Percentiles rank a stretch among this genome's conserved stretches.
These are phyloP conservation scores for Termitomyces bulborhizus DNA, from an alignment of 768 basidiomycete genomes.

Conservation along the genomic window DNA sequence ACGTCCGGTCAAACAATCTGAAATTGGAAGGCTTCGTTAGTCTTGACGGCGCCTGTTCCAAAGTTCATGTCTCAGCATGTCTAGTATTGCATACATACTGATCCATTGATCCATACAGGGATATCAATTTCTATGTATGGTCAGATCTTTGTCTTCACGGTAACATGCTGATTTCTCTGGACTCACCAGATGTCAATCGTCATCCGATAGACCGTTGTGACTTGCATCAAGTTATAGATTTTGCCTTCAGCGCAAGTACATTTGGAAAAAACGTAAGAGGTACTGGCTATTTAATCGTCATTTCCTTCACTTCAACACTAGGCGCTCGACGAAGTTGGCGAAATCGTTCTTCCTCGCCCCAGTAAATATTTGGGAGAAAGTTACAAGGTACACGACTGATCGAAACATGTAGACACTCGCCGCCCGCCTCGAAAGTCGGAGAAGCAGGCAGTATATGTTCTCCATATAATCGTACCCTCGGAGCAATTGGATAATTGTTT, in stretches of 20 bases:
- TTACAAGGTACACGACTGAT: constrained; percentile 6
- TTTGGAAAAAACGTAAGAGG: constrained; percentile 63
- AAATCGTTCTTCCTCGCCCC: constrained; percentile 36
- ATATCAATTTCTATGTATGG: constrained; percentile 84
- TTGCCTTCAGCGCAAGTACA: constrained; percentile 56
- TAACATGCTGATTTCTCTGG: not conserved
- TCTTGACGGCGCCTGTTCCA: constrained; percentile 66
- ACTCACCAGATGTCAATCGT: constrained; percentile 63
- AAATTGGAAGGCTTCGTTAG: constrained; percentile 81
- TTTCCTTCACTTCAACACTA: constrained; percentile 18
- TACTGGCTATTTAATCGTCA: not conserved
- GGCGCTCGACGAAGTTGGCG: constrained; percentile 66
- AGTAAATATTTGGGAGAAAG: constrained; percentile 24
- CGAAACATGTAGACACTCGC: constrained; percentile 38
- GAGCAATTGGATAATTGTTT: constrained; percentile 69
- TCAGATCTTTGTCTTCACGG: constrained; percentile 7
- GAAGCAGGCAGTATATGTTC: constrained; percentile 76
- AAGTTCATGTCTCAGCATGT: constrained; percentile 34
- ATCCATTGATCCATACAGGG: constrained; percentile 35
- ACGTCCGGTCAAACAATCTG: constrained; percentile 40
- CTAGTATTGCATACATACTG: not conserved
- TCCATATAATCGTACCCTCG: constrained; percentile 66
- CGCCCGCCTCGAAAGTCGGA: constrained; percentile 77
- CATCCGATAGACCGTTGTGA: constrained; percentile 64
- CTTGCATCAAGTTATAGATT: constrained; percentile 64